Percentiles rank a stretch among this genome's conserved stretches.
These are phyloP conservation scores for Rauvolfia tetraphylla DNA, from an alignment of 257 asterid genomes.

Conservation along the genomic window DNA sequence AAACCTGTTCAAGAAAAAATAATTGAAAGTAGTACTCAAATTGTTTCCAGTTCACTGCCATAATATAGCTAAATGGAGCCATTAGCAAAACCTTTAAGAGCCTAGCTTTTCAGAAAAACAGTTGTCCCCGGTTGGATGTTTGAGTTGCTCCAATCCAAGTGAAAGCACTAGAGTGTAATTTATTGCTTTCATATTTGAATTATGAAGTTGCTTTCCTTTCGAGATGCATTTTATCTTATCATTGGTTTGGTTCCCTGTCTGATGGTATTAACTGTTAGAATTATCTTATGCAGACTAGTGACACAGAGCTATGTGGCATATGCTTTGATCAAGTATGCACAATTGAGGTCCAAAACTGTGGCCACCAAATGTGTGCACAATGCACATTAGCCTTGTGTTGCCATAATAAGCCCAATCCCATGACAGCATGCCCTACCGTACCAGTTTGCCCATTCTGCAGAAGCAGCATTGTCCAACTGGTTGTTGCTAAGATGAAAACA, in stretches of 20 bases:
- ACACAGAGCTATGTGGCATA: constrained; percentile 81
- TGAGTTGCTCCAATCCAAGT: not conserved
- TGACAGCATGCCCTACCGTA: constrained; percentile 35
- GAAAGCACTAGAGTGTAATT: not conserved
- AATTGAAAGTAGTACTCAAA: not conserved
- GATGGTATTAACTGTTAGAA: constrained; percentile 9
- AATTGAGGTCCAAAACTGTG: constrained; percentile 83
- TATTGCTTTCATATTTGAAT: not conserved
- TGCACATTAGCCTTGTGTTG: constrained; percentile 87
- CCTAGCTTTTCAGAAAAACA: not conserved
- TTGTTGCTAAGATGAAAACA: constrained; percentile 52
- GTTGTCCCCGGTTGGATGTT: not conserved
- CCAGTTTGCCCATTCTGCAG: constrained; percentile 96
- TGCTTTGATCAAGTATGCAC: constrained; percentile 92
- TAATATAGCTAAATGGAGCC: not conserved
- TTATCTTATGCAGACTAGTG: constrained; percentile 51
- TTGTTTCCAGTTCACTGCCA: not conserved
- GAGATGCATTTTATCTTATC: not conserved
- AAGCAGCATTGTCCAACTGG: constrained; percentile 65
- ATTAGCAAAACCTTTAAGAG: not conserved
- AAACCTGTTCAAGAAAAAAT: not conserved
- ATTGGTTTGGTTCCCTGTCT: not conserved
- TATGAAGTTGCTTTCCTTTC: not conserved
- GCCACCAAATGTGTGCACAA: constrained; percentile 96
- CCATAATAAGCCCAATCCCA: constrained; percentile 84